Percentiles rank a stretch among this genome's conserved stretches.
Evolutionary conservation across 2,329 filamentous ascomycete genomes (phyloP).

Genomic region (Diaporthe aspalathi): DNA sequence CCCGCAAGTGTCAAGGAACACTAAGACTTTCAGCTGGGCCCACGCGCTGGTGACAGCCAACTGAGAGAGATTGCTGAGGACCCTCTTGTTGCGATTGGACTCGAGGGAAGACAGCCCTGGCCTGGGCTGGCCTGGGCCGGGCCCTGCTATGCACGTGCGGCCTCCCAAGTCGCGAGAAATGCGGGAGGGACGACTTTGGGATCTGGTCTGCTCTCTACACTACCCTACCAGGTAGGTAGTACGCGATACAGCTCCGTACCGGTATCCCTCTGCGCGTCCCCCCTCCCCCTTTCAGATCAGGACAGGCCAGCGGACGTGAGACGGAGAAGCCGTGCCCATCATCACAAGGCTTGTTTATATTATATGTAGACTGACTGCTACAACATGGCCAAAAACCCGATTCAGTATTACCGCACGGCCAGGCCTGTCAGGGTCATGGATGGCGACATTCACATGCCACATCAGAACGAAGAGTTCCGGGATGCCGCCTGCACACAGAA

Average conservation of each 20-base stretch:
- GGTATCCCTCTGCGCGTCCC: neutral
- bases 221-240: no score
- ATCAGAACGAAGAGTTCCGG: neutral
- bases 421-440: neutral
- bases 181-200: slow-evolving; percentile 11
- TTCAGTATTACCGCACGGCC: neutral
- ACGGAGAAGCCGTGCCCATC: slow-evolving; percentile 15
- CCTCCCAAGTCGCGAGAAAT: neutral
- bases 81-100: slow-evolving; percentile 1
- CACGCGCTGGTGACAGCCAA: slow-evolving; percentile 21
- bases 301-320: slow-evolving; percentile 9
- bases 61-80: slow-evolving; percentile 19
- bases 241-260: neutral
- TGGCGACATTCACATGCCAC: slow-evolving; percentile 27
- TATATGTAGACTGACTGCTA: no score
- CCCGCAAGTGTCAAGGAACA: slow-evolving; percentile 28
- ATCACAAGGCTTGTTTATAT: slow-evolving; percentile 6
- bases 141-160: neutral
- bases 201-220: neutral
- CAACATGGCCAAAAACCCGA: neutral
- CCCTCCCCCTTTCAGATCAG: neutral
- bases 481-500: slow-evolving; percentile 10
- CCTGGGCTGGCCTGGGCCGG: neutral
- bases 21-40: slow-evolving; percentile 29
- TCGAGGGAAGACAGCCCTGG: neutral